Evolutionary conservation across 2,329 filamentous ascomycete genomes (phyloP).

Genomic region (Colletotrichum noveboracense): DNA sequence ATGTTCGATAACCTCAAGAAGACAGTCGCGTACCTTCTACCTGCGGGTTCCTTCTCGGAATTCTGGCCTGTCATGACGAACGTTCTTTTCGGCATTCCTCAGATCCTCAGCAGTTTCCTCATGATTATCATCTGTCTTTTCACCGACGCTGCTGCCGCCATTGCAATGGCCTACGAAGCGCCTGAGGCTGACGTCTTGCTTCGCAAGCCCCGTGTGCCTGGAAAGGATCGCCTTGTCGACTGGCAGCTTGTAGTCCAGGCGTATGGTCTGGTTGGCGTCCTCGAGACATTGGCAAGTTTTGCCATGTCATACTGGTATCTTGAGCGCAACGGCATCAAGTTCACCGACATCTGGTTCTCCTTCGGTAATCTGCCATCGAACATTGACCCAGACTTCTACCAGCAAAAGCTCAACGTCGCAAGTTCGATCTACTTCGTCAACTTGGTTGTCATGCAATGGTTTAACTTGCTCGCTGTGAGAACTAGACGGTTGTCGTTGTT

Average conservation of each 20-base stretch:
- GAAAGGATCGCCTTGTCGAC: slow-evolving; percentile 75
- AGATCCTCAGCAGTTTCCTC: slow-evolving; percentile 75
- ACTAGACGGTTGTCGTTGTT: slow-evolving; percentile 72
- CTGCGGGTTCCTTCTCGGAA: slow-evolving; percentile 76
- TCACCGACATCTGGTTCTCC: slow-evolving; percentile 69
- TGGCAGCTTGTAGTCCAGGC: slow-evolving; percentile 75
- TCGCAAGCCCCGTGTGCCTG: slow-evolving; percentile 70
- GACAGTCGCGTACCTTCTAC: slow-evolving; percentile 75
- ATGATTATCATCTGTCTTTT: slow-evolving; percentile 78
- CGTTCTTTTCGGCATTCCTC: slow-evolving; percentile 74
- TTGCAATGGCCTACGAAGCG: slow-evolving; percentile 76
- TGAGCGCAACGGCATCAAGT: slow-evolving; percentile 66
- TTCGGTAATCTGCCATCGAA: slow-evolving; percentile 60
- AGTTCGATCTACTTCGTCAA: slow-evolving; percentile 82
- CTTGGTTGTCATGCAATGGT: slow-evolving; percentile 82
- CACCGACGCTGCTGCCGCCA: slow-evolving; percentile 77
- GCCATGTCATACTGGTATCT: slow-evolving; percentile 73
- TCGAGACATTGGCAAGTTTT: slow-evolving; percentile 65
- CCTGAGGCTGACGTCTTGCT: slow-evolving; percentile 78
- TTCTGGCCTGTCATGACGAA: slow-evolving; percentile 80
- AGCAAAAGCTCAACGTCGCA: slow-evolving; percentile 63
- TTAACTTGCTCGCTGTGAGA: slow-evolving; percentile 74
- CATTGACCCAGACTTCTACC: slow-evolving; percentile 60
- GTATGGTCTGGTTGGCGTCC: slow-evolving; percentile 73
- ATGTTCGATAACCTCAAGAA: slow-evolving; percentile 86